Evolutionary conservation across 345 rosid genomes (phyloP), one percentile per base, ranked within the genome.

Genomic region (Stellera chamaejasme): DNA sequence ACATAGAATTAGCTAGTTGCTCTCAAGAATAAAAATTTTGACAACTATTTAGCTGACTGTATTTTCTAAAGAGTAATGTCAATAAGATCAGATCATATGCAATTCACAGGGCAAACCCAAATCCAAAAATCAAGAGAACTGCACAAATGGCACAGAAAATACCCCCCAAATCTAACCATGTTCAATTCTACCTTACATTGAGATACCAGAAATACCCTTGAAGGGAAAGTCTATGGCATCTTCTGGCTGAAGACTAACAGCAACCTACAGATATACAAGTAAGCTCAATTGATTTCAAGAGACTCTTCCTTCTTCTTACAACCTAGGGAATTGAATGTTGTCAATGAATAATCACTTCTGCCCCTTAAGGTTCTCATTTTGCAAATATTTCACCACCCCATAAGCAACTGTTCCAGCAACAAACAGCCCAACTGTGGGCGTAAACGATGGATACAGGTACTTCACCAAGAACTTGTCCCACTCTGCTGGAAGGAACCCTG

Each of bases 401-500:
- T 81, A 84, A 15, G 74, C 72, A 54, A 77, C 83, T 47, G 96
- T 86, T 58, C 94, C 97, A 61, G 94, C 84, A 27, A 92, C 62
- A 62, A 92, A 88, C 54, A 88, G 64, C 65, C 54, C 69, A 57
- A 86, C 89, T 0, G 95, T 79, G 28, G 96, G 97, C 14, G 96
- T 88, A 70, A 93, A 88, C 43, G 76, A 68, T 47, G 97, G 95
- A 62, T 88, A 92, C 43, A 86, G 72, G 71, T 82, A 86, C 85
- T 86, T 92, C 61, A 86, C 93, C 49, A 84, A 79, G 67, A 85
- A 67, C 52, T 70, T 82, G 65, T 92, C 96, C 83, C 86, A 74
- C 50, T 85, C 85, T 52, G 88, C 96, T 1, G 95, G 96, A 25
- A 92, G 77, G 71, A 92, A 82, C 2, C 95, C 95, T 88, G 83